Base-by-base conservation (phyloP, 129 eudicot species). In the Saposhnikovia divaricata region DNA sequence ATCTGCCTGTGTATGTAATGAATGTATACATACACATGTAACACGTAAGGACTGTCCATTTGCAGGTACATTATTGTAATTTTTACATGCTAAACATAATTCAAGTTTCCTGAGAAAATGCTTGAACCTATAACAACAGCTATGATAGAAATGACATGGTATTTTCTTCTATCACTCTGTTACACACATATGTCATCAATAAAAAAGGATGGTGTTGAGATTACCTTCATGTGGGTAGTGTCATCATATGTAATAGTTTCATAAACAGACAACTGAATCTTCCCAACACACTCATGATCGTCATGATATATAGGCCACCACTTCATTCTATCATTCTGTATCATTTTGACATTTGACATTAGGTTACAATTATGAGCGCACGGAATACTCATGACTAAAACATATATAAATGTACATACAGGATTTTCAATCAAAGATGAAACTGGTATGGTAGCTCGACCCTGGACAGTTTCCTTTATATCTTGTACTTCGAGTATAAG, bases 261-360 rank as follows among this genome's bases (percentile, higher is more conserved):
- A 45, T 85, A 75, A 63, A 89, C 87, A 70, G 86, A 85, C 80
- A 93, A 92, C 78, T 91, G 96, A 81, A 87, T 85, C 85, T 93
- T 93, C 74, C 97, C 98, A 16, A 93, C 87, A 82, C 97, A 93
- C 80, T 93, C 98, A 42, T 86, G 82, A 74, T 91, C 96, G 61
- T 83, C 88, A 51, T 85, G 91, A 85, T 91, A 91, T 15, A 93
- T 85, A 13, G 92, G 91, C 98, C 98, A 93, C 98, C 98, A 93
- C 39, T 84, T 87, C 53, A 85, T 78, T 81, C 85, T 93, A 77
- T 91, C 98, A 83, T 87, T 91, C 98, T 93, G 91, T 83, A 71
- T 48, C 16, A 10, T 63, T 66, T 45, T 23, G 44, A 65, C 68
- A 27, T 43, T 13, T 40, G 75, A 40, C 63, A 46, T 66, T 18